phyloP scores from a whole-genome alignment of 2,329 filamentous ascomycete genomes.

The Scytalidium sp. region DNA sequence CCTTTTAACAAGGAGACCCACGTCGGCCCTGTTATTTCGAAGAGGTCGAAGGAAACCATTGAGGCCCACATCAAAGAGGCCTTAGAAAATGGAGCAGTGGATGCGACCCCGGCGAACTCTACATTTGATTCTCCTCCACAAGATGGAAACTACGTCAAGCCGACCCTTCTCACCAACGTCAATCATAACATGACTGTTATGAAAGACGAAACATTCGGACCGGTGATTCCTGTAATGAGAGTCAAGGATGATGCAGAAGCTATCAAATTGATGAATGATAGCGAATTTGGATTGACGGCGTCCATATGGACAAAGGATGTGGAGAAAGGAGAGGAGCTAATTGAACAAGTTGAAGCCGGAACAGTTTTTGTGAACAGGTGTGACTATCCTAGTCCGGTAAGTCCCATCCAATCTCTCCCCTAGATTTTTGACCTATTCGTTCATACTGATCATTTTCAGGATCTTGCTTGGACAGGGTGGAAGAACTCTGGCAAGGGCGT shows the following conservation, averaged over 20 bases:
- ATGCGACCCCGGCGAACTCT: conserved; percentile 78
- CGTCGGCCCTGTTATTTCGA: conserved; percentile 85
- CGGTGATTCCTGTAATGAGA: conserved; percentile 86
- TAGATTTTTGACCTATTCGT: conserved; percentile 3
- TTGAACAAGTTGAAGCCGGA: conserved; percentile 81
- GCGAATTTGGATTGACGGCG: conserved; percentile 90
- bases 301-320: conserved; percentile 96
- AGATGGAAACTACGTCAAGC: conserved; percentile 86
- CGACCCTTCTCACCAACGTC: conserved; percentile 76
- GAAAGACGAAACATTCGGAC: conserved; percentile 93
- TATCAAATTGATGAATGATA: conserved; percentile 86
- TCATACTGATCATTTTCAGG: conserved; percentile 46
- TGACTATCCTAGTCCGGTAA: conserved; percentile 87
- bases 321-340: conserved; percentile 69
- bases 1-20: conserved; percentile 77
- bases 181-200: conserved; percentile 84
- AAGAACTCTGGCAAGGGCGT: conserved; percentile 94
- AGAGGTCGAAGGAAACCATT: conserved; percentile 72
- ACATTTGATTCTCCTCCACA: conserved; percentile 69
- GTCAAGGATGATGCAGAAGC: conserved; percentile 81
- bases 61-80: conserved; percentile 80
- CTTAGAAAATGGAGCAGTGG: conserved; percentile 75
- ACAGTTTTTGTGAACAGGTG: conserved; percentile 96
- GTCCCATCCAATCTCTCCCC: conserved; percentile 39
- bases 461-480: conserved; percentile 96